Evolutionary conservation across 176 grass and related monocot species (phyloP), one percentile per base, ranked within the genome.

Genomic region (Juncus effusus): DNA sequence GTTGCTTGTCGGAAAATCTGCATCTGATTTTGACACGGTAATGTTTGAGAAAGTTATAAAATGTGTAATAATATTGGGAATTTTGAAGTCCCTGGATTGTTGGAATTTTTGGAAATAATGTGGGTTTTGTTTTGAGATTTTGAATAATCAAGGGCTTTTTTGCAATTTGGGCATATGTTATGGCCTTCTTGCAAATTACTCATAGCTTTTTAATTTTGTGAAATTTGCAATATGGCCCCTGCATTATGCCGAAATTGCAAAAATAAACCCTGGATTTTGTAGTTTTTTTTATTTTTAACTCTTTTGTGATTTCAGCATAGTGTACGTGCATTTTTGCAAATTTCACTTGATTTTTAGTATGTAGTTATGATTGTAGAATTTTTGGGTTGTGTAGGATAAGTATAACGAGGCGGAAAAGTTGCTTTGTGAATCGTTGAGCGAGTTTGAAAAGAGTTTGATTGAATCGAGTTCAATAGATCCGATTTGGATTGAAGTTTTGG

Each of bases 401-500:
- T 97, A 92, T 75, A 78, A 84, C 36, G 77, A 83, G 55, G 88
- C 85, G 13, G 93, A 97, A 67, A 82, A 89, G 67, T 16, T 92
- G 58, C 55, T 97, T 13, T 86, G 72, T 19, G 62, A 79, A 37
- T 92, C 88, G 41, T 57, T 97, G 65, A 86, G 74, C 67, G 88
- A 97, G 67, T 92, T 83, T 79, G 82, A 82, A 39, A 56, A 13
- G 1, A 70, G 62, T 80, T 74, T 97, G 63, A 69, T 86, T 72
- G 52, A 79, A 14, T 88, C 88, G 1, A 74, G 77, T 65, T 78
- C 67, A 67, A 87, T 97, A 70, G 79, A 97, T 77, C 69, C 77
- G 55, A 77, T 89, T 77, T 97, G 93, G 93, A 11, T 84, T 86
- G 88, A 97, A 86, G 82, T 76, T 13, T 72, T 97, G 81, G 82